Evolutionary conservation across 2,329 filamentous ascomycete species (phyloP), one percentile per base, ranked within the genome.

Genomic region (Metarhizium brunneum): DNA sequence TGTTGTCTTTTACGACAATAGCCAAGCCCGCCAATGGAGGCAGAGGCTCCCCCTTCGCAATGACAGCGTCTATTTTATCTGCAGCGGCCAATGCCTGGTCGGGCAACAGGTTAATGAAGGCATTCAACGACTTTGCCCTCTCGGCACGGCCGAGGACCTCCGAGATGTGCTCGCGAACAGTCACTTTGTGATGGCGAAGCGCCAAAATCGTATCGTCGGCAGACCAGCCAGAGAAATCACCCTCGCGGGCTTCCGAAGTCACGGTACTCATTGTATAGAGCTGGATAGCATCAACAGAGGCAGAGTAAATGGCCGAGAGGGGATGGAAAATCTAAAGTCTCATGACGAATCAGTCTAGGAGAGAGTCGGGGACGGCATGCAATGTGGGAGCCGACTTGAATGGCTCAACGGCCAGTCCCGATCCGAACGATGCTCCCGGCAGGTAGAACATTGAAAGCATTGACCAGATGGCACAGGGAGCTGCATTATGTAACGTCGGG

Each of bases 1-100:
- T 62, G 42, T 62, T 62, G 53, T 62, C 61, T 35, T 62, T 62
- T 18, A 53, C 55, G 42, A 60, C 61, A 47, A 62, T 57, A n/a
- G 61, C 60, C 4, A 62, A 56, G 2, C 61, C 61, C 18, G 59
- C 60, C 14, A 62, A 57, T 20, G 60, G 61, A 11, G 60, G 57
- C 16, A 61, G 48, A 3, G 55, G 4, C 5, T 52, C 48, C 2
- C 60, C 60, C 5, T 54, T 29, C 18, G 57, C 55, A 35, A 59
- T 56, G 6, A 40, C 48, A 16, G 20, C 30, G 40, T 55, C 54
- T 4, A 55, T 38, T 13, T 55, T 47, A 30, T 55, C 54, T 14
- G 54, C 48, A 2, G 48, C 54, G 16, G 30, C 35, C 16, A 55
- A n/a, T 6, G 54, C 54, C 16, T 55, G 40, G 2, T 55, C 54